Conservation (phyloP, 345 rosid genomes). For the Citrus sinensis region DNA sequence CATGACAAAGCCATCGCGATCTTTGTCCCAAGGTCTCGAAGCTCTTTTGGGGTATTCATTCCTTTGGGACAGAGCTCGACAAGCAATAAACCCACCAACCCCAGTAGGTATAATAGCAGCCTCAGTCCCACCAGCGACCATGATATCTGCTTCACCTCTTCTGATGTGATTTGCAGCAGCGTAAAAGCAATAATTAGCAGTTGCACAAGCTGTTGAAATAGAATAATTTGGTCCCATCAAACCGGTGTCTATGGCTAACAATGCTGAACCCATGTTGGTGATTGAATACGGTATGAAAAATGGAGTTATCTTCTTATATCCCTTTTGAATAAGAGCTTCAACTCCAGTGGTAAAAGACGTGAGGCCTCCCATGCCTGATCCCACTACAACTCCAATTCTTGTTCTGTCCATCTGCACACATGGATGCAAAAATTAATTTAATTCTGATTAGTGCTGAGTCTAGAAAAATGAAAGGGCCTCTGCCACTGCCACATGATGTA, state of each 20-base stretch:
- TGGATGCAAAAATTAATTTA: no score
- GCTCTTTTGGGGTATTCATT: conserved; percentile 50
- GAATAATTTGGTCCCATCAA: conserved; percentile 72
- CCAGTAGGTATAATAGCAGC: conserved; percentile 51
- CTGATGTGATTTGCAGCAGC: conserved; percentile 63
- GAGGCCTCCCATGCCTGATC: conserved; percentile 74
- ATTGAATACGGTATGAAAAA: conserved; percentile 62
- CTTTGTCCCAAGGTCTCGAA: conserved; percentile 68
- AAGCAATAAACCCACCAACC: conserved; percentile 60
- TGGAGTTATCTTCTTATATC: conserved; percentile 57
- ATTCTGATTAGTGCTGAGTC: not conserved
- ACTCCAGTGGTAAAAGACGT: conserved; percentile 48
- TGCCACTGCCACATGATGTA: not conserved
- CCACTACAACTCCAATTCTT: conserved; percentile 58
- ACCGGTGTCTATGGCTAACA: conserved; percentile 61
- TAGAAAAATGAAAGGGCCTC: not conserved
- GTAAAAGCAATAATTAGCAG: conserved; percentile 59
- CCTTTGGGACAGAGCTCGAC: conserved; percentile 58
- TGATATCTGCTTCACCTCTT: conserved; percentile 59
- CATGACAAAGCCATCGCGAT: conserved; percentile 67
- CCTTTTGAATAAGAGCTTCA: conserved; percentile 49
- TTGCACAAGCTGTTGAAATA: conserved; percentile 64
- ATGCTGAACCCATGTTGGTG: conserved; percentile 65
- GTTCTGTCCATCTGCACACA: conserved; percentile 54
- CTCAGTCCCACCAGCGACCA: conserved; percentile 69